phyloP scores from a whole-genome alignment of 108 stramenopile species.

The Pseudonitzschia delicatissima region DNA sequence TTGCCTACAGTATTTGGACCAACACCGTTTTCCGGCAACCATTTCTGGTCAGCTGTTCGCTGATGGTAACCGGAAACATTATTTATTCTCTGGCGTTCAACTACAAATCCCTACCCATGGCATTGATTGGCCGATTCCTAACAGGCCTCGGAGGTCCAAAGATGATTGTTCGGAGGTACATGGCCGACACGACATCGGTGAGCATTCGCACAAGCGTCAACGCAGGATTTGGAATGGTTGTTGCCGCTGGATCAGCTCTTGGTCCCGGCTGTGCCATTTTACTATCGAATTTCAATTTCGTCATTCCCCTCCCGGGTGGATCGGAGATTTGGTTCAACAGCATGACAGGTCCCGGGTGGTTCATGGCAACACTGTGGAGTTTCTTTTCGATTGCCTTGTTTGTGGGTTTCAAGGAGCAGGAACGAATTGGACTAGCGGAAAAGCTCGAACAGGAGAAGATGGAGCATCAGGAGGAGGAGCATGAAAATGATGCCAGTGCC shows the following conservation, averaged over 20 bases:
- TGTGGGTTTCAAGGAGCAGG: slow-evolving; percentile 52
- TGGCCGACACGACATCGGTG: slow-evolving; percentile 79
- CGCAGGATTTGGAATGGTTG: slow-evolving; percentile 75
- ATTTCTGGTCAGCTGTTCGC: slow-evolving; percentile 55
- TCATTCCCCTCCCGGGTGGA: slow-evolving; percentile 41
- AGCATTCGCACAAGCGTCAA: slow-evolving; percentile 73
- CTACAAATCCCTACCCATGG: slow-evolving; percentile 49
- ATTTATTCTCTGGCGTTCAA: slow-evolving; percentile 73
- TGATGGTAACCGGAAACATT: slow-evolving; percentile 74
- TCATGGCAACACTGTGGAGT: slow-evolving; percentile 79
- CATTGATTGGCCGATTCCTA: slow-evolving; percentile 74
- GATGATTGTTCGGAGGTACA: slow-evolving; percentile 82
- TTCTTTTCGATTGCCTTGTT: slow-evolving; percentile 43
- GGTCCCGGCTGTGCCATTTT: slow-evolving; percentile 81
- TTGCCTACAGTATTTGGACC: slow-evolving; percentile 78
- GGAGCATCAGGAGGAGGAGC: too few species aligned
- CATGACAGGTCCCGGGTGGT: slow-evolving; percentile 77
- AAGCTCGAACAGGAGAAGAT: slow-evolving; percentile 52
- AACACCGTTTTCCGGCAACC: slow-evolving; percentile 76
- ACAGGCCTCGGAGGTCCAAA: slow-evolving; percentile 85
- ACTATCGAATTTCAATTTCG: slow-evolving; percentile 50
- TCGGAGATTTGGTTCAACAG: slow-evolving; percentile 53
- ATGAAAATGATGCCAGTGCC: neutral
- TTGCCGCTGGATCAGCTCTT: slow-evolving; percentile 77
- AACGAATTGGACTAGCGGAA: slow-evolving; percentile 58